Percentiles rank a stretch among this genome's conserved stretches.
These are phyloP conservation scores for Plasmopara muralis DNA, from an alignment of 352 stramenopile species.

Conservation along the genomic window DNA sequence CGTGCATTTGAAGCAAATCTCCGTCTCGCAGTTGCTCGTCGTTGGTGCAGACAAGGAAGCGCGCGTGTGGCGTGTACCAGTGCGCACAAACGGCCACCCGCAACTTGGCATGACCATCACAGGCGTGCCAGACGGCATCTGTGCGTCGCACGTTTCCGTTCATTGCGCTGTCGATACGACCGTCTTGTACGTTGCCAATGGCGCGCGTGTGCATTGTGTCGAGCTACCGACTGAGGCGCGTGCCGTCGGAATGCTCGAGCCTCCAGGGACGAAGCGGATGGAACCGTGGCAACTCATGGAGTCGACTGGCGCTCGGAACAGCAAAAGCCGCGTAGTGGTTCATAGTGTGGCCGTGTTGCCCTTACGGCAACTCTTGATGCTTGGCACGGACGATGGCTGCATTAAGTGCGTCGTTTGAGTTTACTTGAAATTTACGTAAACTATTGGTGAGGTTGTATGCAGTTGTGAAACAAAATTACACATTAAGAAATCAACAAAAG, in stretches of 20 bases:
- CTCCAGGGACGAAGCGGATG: constrained; percentile 22
- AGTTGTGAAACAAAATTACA: neutral
- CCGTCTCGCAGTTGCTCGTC: constrained; percentile 47
- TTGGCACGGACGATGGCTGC: constrained; percentile 60
- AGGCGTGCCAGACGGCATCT: constrained; percentile 48
- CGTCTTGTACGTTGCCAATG: constrained; percentile 40
- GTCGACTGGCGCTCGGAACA: constrained; percentile 24
- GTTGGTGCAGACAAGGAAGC: constrained; percentile 61
- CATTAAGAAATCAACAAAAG: neutral
- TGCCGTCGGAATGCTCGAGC: constrained; percentile 11
- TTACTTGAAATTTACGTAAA: constrained; percentile 10
- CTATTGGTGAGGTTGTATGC: neutral
- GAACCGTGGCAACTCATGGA: constrained; percentile 52
- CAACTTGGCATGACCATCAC: constrained; percentile 41
- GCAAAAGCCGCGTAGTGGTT: constrained; percentile 37
- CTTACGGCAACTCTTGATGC: constrained; percentile 48
- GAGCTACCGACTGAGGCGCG: constrained; percentile 34
- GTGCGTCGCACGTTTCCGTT: constrained; percentile 40
- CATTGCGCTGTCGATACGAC: constrained; percentile 36
- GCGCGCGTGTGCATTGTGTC: constrained; percentile 34
- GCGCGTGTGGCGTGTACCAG: constrained; percentile 52
- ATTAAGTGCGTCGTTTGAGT: constrained; percentile 40
- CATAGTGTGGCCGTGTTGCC: constrained; percentile 47
- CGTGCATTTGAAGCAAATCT: constrained; percentile 49
- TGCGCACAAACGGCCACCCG: constrained; percentile 22